Evolutionary conservation across 2,329 filamentous ascomycete genomes (phyloP).

Genomic region (Xylariaceae sp.): DNA sequence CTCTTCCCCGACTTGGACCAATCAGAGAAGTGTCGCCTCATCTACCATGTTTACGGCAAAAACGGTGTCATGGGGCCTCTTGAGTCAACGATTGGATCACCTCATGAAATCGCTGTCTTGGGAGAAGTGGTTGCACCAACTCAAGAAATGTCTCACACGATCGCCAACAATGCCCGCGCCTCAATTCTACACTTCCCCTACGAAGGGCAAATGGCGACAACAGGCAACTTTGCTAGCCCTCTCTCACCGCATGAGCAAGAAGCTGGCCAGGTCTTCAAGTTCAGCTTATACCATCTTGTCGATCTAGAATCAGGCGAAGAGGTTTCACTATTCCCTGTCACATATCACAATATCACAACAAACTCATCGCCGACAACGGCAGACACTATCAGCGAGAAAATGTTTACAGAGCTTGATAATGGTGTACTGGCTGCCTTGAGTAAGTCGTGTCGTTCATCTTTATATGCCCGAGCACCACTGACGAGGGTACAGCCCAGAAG

Average conservation of each 20-base stretch:
- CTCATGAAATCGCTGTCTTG: slow-evolving; percentile 33
- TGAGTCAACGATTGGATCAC: slow-evolving; percentile 15
- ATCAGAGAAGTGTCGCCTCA: slow-evolving; percentile 5
- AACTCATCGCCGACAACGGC: neutral
- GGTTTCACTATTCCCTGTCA: slow-evolving; percentile 9
- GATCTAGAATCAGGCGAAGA: slow-evolving; percentile 12
- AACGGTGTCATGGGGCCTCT: slow-evolving; percentile 29
- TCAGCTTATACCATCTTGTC: slow-evolving; percentile 37
- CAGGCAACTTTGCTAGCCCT: slow-evolving; percentile 35
- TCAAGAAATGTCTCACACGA: slow-evolving; percentile 25
- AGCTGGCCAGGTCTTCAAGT: slow-evolving; percentile 28
- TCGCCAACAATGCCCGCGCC: slow-evolving; percentile 12
- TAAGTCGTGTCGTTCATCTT: neutral
- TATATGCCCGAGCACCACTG: neutral
- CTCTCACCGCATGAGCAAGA: slow-evolving; percentile 30
- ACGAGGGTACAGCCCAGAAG: neutral
- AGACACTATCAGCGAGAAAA: neutral
- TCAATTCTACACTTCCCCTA: slow-evolving; percentile 33
- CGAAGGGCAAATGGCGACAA: slow-evolving; percentile 34
- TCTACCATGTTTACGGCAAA: slow-evolving; percentile 35
- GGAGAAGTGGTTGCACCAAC: slow-evolving; percentile 35
- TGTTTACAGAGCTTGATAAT: neutral
- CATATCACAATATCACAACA: neutral
- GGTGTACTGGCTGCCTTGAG: neutral
- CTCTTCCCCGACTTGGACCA: slow-evolving; percentile 13